Evolutionary conservation across 164 flowering plant genomes (phyloP), one percentile per base, ranked within the genome.

Genomic region (Brasenia schreberi): DNA sequence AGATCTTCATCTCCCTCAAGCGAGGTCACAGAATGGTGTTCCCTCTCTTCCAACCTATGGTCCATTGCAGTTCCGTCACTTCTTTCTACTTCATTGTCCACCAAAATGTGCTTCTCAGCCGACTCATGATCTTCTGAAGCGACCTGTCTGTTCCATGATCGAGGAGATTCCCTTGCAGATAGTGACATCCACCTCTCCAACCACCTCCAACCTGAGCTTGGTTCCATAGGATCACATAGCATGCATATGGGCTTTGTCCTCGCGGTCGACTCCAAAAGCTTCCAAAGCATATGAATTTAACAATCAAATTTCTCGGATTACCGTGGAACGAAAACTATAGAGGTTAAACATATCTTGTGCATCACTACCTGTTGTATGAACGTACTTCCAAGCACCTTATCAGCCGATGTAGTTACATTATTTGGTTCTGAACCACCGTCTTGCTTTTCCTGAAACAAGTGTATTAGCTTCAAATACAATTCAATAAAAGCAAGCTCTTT

Each of bases 131-230:
- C 58, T 62, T 79, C 81, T 42, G 66, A 19, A 42, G 39, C 44
- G 7, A 27, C 18, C 65, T 72, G 84, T 49, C 69, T 71, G 64
- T 71, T 66, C 42, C 66, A 70, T 59, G 79, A 18, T 72, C 72
- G 76, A 53, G 53, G 68, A 62, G 53, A 14, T 64, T 74, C 75
- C 16, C 73, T 66, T 19, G 92, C 67, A 72, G 88, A 83, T 58
- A 76, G 84, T 67, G 85, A 73, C 98, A 84, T 85, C 98, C 98
- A 94, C 69, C 96, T 80, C 83, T 91, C 97, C 81, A 94, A 76
- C 98, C 98, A 94, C 58, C 77, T 78, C 98, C 98, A 94, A 19
- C 87, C 77, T 61, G 90, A 84, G 74, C 83, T 76, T 7, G 81
- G 75, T 71, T 65, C 81, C 42, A 75, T 71, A 60, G 92, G 82